Evolutionary conservation across 2,329 filamentous ascomycete species (phyloP), one percentile per base, ranked within the genome.

Genomic region (Ampelomyces quisqualis): DNA sequence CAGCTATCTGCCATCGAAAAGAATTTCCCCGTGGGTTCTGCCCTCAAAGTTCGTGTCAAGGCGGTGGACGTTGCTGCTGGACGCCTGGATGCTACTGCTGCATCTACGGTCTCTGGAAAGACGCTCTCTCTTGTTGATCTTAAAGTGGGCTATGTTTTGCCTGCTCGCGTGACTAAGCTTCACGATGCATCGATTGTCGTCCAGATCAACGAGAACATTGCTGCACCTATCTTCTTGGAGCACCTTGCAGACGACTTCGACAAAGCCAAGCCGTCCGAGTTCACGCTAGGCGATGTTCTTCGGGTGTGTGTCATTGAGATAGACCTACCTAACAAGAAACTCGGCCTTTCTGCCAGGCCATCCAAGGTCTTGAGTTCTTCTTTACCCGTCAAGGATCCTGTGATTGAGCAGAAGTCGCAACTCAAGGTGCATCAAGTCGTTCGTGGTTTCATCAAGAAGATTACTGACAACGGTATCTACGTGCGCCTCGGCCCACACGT

Each of bases 1-100:
- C 77, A 87, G 39, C 74, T 95, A 23, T 80, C 84, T 21, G 81
- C 95, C 57, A 72, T 96, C 3, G 77, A 82, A 33, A 78, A 80
- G 49, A 87, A 88, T 68, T 97, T 95, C 68, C 91, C 93, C 0
- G 69, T 95, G 26, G 93, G 93, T n/a, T 93, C 86, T 31, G 93
- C 90, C 4, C 70, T 98, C 30, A 85, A 82, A 64, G 88, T 90
- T 8, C 83, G 83, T 18, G 89, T 95, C 14, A 82, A 86, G 39
- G 76, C 77, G 2, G 81, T 95, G 3, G 84, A 97, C 64, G 67
- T 78, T 21, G 75, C 80, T 20, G 86, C 85, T 57, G 86, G 85
- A 42, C 85, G 82, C 35, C 77, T 98, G 19, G 89, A 97, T 65
- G 77, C 98, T 22, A 85, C 88, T n/a, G 87, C 87, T 4, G 81